A percentile compares a stretch with the other conserved stretches of the same genome.
Evolutionary conservation across 140 eudicot species (phyloP).

Genomic region (Ambrosia hybrid): DNA sequence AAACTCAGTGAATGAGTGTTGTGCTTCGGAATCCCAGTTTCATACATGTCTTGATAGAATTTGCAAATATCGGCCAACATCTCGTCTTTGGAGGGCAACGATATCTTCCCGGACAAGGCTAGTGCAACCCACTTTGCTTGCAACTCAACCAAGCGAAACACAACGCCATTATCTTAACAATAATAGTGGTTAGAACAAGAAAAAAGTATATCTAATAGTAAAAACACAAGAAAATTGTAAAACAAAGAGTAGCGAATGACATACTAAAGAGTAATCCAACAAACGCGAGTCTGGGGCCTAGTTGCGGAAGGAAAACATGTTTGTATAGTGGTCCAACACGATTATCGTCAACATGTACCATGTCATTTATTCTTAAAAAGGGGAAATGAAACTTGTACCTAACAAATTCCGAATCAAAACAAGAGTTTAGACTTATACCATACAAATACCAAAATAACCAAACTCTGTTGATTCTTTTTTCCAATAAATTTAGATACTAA

Average conservation of each 20-base stretch:
- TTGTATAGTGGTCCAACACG: conserved; percentile 87
- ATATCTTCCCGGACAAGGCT: conserved; percentile 46
- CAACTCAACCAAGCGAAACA: conserved; percentile 45
- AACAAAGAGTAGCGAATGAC: neutral
- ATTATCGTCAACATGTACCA: conserved; percentile 55
- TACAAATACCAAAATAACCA: too few relatives aligned
- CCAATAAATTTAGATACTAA: neutral
- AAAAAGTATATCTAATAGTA: neutral
- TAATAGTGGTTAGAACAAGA: neutral
- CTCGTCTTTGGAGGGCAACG: conserved; percentile 53
- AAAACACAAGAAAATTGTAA: neutral
- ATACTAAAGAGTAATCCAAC: conserved; percentile 33
- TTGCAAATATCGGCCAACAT: conserved; percentile 54
- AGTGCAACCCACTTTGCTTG: conserved; percentile 80
- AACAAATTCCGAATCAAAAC: conserved; percentile 5
- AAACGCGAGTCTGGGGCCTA: conserved; percentile 52
- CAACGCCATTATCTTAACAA: conserved; percentile 29
- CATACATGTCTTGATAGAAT: conserved; percentile 46
- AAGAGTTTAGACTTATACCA: too few relatives aligned
- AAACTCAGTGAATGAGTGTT: conserved; percentile 48
- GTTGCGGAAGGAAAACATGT: conserved; percentile 65
- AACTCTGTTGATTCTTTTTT: neutral
- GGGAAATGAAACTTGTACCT: conserved; percentile 55
- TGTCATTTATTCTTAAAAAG: conserved; percentile 45
- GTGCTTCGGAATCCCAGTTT: conserved; percentile 42